Percentiles rank a stretch among this genome's conserved stretches.
Evolutionary conservation across 202 grass and related monocot genomes (phyloP).

Genomic region (Eragrostis tef): DNA sequence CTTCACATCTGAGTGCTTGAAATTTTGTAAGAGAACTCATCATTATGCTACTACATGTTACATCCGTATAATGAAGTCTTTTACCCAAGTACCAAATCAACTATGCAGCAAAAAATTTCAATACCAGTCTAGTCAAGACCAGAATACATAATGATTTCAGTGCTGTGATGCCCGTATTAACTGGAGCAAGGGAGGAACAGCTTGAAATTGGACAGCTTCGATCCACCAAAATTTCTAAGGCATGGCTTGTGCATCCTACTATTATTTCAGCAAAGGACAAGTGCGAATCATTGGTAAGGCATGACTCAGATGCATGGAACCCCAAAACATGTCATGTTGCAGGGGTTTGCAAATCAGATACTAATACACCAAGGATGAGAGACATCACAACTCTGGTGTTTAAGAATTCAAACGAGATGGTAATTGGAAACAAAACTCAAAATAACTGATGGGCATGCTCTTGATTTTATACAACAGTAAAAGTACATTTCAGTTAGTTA

Average conservation of each 20-base stretch:
- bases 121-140: background rate
- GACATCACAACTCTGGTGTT: background rate
- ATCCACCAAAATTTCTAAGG: background rate
- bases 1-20: background rate
- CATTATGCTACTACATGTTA: background rate
- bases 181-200: background rate
- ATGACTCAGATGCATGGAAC: background rate
- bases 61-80: background rate
- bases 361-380: conserved; percentile 2
- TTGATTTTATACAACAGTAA: conserved; percentile 15
- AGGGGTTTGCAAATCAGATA: background rate
- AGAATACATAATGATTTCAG: background rate
- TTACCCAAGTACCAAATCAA: background rate
- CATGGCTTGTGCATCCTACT: background rate
- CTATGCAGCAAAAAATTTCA: background rate
- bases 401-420: conserved; percentile 5
- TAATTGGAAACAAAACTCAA: conserved; percentile 18
- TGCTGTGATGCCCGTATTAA: background rate
- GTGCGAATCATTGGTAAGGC: background rate
- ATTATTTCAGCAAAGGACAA: background rate
- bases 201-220: background rate
- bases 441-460: background rate
- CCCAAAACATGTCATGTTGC: background rate
- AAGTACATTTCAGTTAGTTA: background rate
- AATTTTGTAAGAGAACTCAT: background rate